Base-by-base conservation (phyloP, 345 rosid genomes). In the Lepidium sativum region DNA sequence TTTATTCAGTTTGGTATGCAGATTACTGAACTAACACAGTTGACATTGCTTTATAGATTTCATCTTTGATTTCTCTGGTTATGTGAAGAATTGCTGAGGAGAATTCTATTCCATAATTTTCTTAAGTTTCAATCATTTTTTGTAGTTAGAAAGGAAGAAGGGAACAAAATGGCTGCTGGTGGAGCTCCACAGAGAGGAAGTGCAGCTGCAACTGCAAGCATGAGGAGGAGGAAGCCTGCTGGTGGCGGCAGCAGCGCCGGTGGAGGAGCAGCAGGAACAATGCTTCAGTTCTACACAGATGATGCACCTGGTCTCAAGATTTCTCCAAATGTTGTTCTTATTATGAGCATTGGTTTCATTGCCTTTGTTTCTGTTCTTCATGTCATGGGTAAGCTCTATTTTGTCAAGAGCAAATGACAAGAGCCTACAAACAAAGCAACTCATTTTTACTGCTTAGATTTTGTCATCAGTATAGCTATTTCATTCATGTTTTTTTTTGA, bases 291-390 rank as follows among this genome's bases (percentile, higher is more conserved):
- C 69, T 92, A 92, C 76, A 89, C 92, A 0, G 96, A 88, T 38
- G 96, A 91, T 74, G 86, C 92, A 0, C 88, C 95, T 0, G 98
- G 98, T 20, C 87, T 88, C 34, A 89, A 89, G 81, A 87, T 89
- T 65, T 86, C 91, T 9, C 96, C 96, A 0, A 92, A 92, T 68
- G 91, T 87, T 9, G 96, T 92, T 10, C 91, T 84, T 63, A 78
- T 86, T 3, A 86, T 92, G 97, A 87, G 91, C 82, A 89, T 89
- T 10, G 96, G 98, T 39, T 89, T 92, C 85, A 89, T 92, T n/a
- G 96, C 92, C 13, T 92, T 91, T 54, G 98, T 92, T 29, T 83
- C 91, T 25, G 15, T 87, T 49, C 97, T 92, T 39, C 98, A 92
- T 75, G 96, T 87, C 35, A 79, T 79, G 71, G 97, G 96, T 5